Evolutionary conservation across 495 filamentous ascomycete species (phyloP), one percentile per base, ranked within the genome.

Genomic region (Rhypophila decipiens): DNA sequence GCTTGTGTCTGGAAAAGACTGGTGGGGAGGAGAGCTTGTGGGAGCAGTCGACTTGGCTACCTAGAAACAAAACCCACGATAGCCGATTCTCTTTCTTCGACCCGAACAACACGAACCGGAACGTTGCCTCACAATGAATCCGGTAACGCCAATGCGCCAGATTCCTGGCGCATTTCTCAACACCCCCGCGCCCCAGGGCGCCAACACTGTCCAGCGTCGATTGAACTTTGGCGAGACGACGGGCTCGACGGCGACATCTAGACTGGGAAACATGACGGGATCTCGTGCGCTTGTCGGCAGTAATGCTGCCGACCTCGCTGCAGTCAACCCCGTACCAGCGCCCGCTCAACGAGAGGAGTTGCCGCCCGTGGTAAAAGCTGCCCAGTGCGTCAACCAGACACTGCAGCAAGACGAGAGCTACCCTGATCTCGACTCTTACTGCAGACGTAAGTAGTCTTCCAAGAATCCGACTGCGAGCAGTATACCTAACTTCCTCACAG

Each of bases 351-450:
- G 46, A 24, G 51, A 56, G 13, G 59, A 62, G 20, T 39, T 59
- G 21, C 76, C 77, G 44, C 84, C 87, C 1, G 73, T 94, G 47
- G 79, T 86, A 46, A 86, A 89, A 56, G 93, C 87, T 7, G 85
- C 89, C 35, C 72, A 73, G 29, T 90, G 84, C n/a, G 80, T 99
- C 58, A 93, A 91, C 69, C 78, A 85, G 53, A 80, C 82, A 12
- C 67, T 97, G 20, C 64, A 70, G 24, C 73, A 75, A 44, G 94
- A 97, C 59, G 74, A 80, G 55, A 81, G 82, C 57, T 97, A 87
- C 60, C 90, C 90, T 8, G 88, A 94, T 51, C 71, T 99, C 4
- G 93, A 97, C 65, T 85, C 78, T 55, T 95, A 95, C 66, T 74
- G 94, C 53, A 82, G 80, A 60, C 90, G 90, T 96, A 75, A 74